These are phyloP conservation scores for Xerocomus subilludens DNA, from an alignment of 1,284 basidiomycete species.

Conservation along the genomic window DNA sequence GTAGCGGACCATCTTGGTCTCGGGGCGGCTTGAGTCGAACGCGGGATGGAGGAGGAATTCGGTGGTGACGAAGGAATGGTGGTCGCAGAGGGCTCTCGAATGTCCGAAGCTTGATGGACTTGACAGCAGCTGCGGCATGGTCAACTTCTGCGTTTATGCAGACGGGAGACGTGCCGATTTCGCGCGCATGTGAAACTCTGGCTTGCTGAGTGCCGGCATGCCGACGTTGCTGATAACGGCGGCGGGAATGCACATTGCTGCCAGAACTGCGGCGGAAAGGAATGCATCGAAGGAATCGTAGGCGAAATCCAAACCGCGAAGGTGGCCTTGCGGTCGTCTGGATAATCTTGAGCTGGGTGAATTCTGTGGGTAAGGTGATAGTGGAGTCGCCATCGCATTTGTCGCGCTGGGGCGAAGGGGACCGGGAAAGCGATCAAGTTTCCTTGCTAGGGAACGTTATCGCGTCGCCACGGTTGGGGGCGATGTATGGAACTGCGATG, in stretches of 20 bases:
- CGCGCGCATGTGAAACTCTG: slow-evolving; percentile 82
- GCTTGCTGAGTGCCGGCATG: slow-evolving; percentile 86
- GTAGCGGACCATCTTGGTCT: slow-evolving; percentile 98
- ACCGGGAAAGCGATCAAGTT: too few relatives aligned
- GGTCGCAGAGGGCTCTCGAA: slow-evolving; percentile 55
- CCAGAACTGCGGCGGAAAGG: slow-evolving; percentile 81
- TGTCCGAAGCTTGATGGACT: slow-evolving; percentile 85
- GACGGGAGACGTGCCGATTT: slow-evolving; percentile 78
- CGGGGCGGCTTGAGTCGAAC: slow-evolving; percentile 95
- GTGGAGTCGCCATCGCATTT: too few relatives aligned
- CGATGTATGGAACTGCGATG: too few relatives aligned
- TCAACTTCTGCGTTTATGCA: slow-evolving; percentile 72
- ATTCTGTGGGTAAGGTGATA: too few relatives aligned
- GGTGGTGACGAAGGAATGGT: slow-evolving; percentile 72
- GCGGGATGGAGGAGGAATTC: slow-evolving; percentile 87
- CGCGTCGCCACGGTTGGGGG: too few relatives aligned
- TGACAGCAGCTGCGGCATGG: slow-evolving; percentile 74
- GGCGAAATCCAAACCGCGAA: slow-evolving; percentile 86
- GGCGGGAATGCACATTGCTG: slow-evolving; percentile 77
- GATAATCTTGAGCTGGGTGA: too few relatives aligned
- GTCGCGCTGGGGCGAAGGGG: too few relatives aligned
- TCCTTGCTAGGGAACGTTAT: too few relatives aligned
- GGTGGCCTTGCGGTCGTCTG: slow-evolving; percentile 78
- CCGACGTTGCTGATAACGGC: slow-evolving; percentile 71
- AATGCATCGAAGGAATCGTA: slow-evolving; percentile 91